Evolutionary conservation across 352 stramenopile genomes (phyloP), one percentile per base, ranked within the genome.

Genomic region (Phytophthora lateralis): DNA sequence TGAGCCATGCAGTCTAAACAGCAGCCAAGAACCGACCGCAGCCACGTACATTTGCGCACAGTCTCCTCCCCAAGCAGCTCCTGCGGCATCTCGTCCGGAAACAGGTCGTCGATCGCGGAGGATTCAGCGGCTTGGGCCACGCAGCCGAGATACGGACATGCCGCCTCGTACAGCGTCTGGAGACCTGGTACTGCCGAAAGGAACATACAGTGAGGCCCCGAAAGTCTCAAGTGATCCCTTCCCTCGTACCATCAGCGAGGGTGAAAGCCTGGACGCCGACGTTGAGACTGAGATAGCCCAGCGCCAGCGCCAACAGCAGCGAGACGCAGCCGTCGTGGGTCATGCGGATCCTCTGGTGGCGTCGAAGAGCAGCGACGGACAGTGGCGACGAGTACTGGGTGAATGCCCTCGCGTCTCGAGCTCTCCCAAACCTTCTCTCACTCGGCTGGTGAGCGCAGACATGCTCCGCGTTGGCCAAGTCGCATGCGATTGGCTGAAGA

Each of bases 21-120:
- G 26, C 21, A 46, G 15, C n/a, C n/a, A 11, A 6, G 8, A 12
- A n/a, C 45, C 20, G 47, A 34, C 10, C 15, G 18, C 2, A 15
- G 17, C 20, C 4, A 53, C 70, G 42, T 64, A 78, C 66, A 78
- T 55, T 63, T 46, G 41, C 66, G 61, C 27, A 63, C 57, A 10
- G 52, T 35, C 30, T 63, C 35, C 60, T 74, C 65, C 55, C 57
- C 60, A 8, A 56, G 50, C 34, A 73, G 53, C 24, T 67, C 38
- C 4, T 62, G 51, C 14, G 63, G 52, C 69, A 77, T 74, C 43
- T 73, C 53, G 34, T 53, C 2, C n/a, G 65, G 64, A 46, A 72
- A 73, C 29, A 55, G 18, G 35, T 66, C 51, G 39, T 60, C 37
- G 15, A 12, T 62, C 14, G 44, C 18, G 14, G 30, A 20, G 24